phyloP scores from a whole-genome alignment of 208 protist genomes.

The Leptomonas seymouri region DNA sequence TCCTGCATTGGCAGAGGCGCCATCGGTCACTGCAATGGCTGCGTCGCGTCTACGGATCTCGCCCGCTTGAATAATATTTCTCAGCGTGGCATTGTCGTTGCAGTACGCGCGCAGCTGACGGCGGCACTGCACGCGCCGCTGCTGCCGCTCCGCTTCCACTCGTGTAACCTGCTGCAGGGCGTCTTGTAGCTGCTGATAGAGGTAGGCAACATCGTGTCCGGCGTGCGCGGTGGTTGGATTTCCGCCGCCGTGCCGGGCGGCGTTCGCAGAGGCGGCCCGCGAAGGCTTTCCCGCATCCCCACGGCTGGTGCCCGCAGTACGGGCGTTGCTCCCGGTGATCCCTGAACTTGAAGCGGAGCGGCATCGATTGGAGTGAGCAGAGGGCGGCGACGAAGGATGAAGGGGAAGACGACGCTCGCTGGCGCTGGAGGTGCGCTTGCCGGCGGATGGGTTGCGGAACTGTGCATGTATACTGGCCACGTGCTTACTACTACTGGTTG shows the following conservation, averaged over 20 bases:
- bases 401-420: not conserved
- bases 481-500: slow-evolving; percentile 21
- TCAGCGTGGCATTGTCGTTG: slow-evolving; percentile 65
- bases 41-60: slow-evolving; percentile 35
- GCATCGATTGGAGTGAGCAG: not conserved
- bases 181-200: slow-evolving; percentile 50
- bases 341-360: no score
- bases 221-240: slow-evolving; percentile 7
- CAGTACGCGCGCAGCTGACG: slow-evolving; percentile 51
- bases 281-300: not conserved
- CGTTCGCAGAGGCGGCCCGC: not conserved
- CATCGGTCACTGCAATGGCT: not conserved
- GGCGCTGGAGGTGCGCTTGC: not conserved
- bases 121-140: slow-evolving; percentile 41
- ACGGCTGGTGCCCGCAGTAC: not conserved
- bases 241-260: slow-evolving; percentile 1
- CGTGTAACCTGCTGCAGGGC: slow-evolving; percentile 37
- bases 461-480: not conserved
- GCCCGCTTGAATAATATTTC: slow-evolving; percentile 53
- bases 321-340: not conserved
- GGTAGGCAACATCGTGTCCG: slow-evolving; percentile 39
- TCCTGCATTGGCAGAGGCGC: not conserved
- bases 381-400: not conserved
- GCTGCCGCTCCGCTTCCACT: slow-evolving; percentile 46
- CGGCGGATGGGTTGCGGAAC: not conserved